Percentiles rank a stretch among this genome's conserved stretches.
phyloP scores from a whole-genome alignment of 352 stramenopile genomes.

The Phytophthora constricta region DNA sequence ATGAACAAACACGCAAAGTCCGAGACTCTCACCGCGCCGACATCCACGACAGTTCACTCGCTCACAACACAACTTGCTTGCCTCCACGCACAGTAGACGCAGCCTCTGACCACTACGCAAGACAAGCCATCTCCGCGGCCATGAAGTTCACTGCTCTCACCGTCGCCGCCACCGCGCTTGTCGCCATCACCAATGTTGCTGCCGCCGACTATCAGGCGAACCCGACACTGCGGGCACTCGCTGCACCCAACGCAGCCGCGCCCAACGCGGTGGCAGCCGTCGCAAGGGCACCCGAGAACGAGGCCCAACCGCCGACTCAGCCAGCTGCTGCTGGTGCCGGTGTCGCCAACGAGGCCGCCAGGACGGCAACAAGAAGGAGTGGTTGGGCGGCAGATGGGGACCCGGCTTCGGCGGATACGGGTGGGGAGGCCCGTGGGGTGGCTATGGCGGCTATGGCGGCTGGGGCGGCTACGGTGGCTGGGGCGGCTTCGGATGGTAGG shows the following conservation, averaged over 20 bases:
- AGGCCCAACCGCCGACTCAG: too few species aligned
- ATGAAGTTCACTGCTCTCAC: constrained; percentile 3
- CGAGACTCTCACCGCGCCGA: too few species aligned
- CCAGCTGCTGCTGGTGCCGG: neutral
- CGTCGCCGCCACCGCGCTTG: constrained; percentile 12
- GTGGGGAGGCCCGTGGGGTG: constrained; percentile 6
- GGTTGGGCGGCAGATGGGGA: neutral
- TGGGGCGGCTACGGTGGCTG: too few species aligned
- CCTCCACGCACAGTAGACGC: too few species aligned
- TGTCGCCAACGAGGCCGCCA: neutral
- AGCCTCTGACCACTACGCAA: neutral
- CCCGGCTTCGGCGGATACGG: constrained; percentile 1
- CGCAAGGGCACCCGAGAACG: neutral
- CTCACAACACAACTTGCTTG: neutral
- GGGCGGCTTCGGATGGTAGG: too few species aligned
- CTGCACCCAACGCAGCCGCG: constrained; percentile 4
- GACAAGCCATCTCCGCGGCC: neutral
- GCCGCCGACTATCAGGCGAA: constrained; percentile 2
- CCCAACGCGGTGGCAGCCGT: neutral
- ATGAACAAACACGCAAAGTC: too few species aligned
- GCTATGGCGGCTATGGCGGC: neutral
- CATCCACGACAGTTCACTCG: too few species aligned
- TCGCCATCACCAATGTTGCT: neutral
- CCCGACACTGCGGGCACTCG: neutral
- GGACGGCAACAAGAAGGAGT: constrained; percentile 14